Conservation (phyloP, 306 rosid species). For the Quercus ilex region DNA sequence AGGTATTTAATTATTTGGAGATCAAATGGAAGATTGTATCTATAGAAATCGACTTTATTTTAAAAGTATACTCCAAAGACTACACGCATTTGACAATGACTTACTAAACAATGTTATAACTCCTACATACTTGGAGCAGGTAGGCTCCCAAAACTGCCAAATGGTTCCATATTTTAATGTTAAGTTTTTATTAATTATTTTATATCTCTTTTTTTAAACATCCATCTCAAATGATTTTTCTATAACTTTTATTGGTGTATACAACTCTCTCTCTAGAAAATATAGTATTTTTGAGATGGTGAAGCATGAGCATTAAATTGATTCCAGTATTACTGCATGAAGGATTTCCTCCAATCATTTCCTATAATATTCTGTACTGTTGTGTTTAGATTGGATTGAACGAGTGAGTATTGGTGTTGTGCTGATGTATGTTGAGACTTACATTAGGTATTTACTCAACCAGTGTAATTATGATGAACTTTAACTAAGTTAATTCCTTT, state of each 20-base stretch:
- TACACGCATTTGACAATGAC: neutral
- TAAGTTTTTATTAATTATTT: neutral
- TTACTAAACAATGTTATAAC: neutral
- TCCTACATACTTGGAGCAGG: neutral
- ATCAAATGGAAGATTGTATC: neutral
- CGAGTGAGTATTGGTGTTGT: no score
- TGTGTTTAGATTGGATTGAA: no score
- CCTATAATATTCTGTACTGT: no score
- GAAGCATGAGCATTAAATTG: no score
- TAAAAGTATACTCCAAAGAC: neutral
- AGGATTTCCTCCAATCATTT: no score
- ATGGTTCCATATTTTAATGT: neutral
- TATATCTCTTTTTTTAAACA: neutral
- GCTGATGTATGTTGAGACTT: no score
- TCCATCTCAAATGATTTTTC: neutral
- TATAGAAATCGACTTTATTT: neutral
- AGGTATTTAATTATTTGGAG: neutral
- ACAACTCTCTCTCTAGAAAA: neutral
- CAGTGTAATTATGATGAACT: no score
- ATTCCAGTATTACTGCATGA: no score
- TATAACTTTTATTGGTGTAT: neutral
- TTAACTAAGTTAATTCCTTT: no score
- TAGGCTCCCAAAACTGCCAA: neutral
- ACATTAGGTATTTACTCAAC: no score
- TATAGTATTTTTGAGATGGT: no score